Evolutionary conservation across 495 filamentous ascomycete species (phyloP).

Genomic region (Aspergillus heteromorphus): DNA sequence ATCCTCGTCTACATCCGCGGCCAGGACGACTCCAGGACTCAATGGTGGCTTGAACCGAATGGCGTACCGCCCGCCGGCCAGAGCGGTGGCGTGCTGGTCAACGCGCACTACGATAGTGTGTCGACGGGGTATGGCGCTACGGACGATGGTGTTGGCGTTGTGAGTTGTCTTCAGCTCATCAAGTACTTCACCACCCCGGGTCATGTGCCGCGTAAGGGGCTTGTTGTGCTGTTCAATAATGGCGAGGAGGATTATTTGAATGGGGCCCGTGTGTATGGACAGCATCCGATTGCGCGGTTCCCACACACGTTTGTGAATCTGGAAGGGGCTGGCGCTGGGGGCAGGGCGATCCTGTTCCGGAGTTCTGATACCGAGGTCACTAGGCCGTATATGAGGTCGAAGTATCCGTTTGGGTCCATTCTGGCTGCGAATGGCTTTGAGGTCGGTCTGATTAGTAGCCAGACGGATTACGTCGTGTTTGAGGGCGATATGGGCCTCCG

Average conservation of each 20-base stretch:
- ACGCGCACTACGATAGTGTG: slow-evolving; percentile 94
- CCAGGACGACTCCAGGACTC: slow-evolving; percentile 58
- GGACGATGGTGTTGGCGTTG: slow-evolving; percentile 86
- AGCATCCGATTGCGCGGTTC: slow-evolving; percentile 71
- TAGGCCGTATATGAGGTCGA: slow-evolving; percentile 61
- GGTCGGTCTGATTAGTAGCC: slow-evolving; percentile 66
- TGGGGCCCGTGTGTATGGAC: slow-evolving; percentile 79
- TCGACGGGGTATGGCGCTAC: slow-evolving; percentile 88
- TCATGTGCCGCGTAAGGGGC: slow-evolving; percentile 70
- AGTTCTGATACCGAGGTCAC: slow-evolving; percentile 86
- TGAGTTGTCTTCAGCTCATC: slow-evolving; percentile 81
- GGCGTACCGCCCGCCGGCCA: slow-evolving; percentile 38
- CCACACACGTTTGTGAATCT: slow-evolving; percentile 86
- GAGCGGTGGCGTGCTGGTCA: slow-evolving; percentile 80
- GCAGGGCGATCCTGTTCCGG: slow-evolving; percentile 80
- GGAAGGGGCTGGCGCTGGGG: slow-evolving; percentile 91
- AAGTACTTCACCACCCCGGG: slow-evolving; percentile 75
- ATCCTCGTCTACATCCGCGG: slow-evolving; percentile 89
- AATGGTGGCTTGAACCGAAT: slow-evolving; percentile 55
- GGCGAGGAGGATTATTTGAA: slow-evolving; percentile 93
- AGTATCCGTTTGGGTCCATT: slow-evolving; percentile 78
- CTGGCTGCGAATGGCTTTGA: slow-evolving; percentile 79
- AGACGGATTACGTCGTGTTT: slow-evolving; percentile 89
- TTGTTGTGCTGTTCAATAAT: slow-evolving; percentile 89
- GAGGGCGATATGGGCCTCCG: slow-evolving; percentile 74